Evolutionary conservation across 2,329 filamentous ascomycete genomes (phyloP), one percentile per base, ranked within the genome.

Genomic region (Ophiobolus disseminans): DNA sequence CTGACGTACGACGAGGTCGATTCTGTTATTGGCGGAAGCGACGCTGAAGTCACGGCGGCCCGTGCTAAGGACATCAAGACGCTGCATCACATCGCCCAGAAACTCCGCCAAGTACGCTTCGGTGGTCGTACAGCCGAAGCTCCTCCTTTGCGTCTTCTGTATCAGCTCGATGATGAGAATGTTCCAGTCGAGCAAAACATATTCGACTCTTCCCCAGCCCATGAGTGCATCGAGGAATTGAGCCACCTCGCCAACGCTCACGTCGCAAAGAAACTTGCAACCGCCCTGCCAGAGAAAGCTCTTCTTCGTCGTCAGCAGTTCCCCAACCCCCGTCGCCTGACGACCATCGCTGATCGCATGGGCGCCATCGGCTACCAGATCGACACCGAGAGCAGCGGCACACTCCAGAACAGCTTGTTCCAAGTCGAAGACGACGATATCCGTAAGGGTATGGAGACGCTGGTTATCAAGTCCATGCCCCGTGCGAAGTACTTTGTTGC

Each of bases 81-180:
- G 54, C 84, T 97, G 45, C 86, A 89, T 70, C 83, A 85, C 59
- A 85, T 97, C 57, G 86, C 91, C 4, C 88, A 91, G 68, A 96
- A 94, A 73, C 95, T 97, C 82, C 88, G 91, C 34, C 90, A 97
- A 76, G 81, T 85, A 40, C 89, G 94, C 50, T 88, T 97, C 50
- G 90, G 89, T 47, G 87, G 91, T 42, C 88, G 89, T 26, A 86
- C 86, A 34, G 85, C 89, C 57, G 86, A 89, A 10, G 89, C 96
- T 63, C 89, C 92, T 25, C 87, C 93, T 31, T 84, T 99, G 42
- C 89, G 94, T 48, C 82, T 99, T 37, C 80, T 97, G 53, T 91
- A 96, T 75, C 92, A 96, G 76, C 82, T 97, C 31, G 94, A 99
- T 62, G 94, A 99, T 63, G 94, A 99, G 80, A 97, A 97, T 73